These are phyloP conservation scores for Liquidambar formosana DNA, from an alignment of 164 flowering plant species.

Conservation along the genomic window DNA sequence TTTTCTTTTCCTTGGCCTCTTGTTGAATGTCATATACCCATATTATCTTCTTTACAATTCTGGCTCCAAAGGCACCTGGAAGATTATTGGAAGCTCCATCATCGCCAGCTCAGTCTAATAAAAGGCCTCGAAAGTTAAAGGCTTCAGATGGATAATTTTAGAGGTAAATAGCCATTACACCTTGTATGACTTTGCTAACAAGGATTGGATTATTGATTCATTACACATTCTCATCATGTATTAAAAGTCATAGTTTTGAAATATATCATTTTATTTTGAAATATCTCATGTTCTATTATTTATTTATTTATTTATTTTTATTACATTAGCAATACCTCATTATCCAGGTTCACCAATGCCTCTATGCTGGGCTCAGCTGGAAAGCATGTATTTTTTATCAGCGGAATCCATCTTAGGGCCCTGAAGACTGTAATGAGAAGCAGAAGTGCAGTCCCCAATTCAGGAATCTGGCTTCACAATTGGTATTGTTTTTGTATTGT, in stretches of 20 bases:
- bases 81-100: slow-evolving; percentile 70
- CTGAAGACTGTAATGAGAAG: not conserved
- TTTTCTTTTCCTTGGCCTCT: not conserved
- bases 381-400: not conserved
- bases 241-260: no score
- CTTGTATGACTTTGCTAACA: no score
- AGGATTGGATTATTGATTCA: not conserved
- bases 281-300: no score
- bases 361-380: not conserved
- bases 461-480: not conserved
- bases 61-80: slow-evolving; percentile 65
- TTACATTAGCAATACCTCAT: not conserved
- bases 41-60: not conserved
- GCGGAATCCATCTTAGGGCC: not conserved
- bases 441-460: not conserved
- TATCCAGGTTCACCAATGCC: not conserved
- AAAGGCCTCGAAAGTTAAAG: slow-evolving; percentile 80
- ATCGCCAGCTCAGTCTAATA: slow-evolving; percentile 70
- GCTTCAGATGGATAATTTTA: slow-evolving; percentile 54
- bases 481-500: no score
- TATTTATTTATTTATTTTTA: no score
- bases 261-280: not conserved
- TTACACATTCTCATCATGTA: not conserved
- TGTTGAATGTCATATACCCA: not conserved
- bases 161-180: not conserved